Evolutionary conservation across 108 stramenopile species (phyloP), one percentile per base, ranked within the genome.

Genomic region (Skeletonema costatum): DNA sequence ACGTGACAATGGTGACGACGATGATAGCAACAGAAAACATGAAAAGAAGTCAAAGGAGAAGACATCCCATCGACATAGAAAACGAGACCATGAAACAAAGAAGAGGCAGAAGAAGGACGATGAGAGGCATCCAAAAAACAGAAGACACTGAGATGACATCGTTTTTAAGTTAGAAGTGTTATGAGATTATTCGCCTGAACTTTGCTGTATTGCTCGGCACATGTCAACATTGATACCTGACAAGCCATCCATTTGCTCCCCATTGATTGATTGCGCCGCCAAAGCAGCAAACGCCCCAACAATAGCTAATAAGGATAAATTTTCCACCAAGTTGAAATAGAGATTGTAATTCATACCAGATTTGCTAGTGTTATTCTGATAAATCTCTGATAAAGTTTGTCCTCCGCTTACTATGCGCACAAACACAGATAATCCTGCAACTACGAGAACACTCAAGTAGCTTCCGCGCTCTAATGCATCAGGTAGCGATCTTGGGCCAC

Each of bases 381-480:
- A 46, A 77, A 65, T 12, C 59, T 25, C 58, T 48, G 78, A 39
- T 58, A 66, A 9, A 46, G 13, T 30, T 48, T 53, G 25, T 69
- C 75, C 53, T 36, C 71, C 36, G n/a, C 76, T 77, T 3, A 85
- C 85, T n/a, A 85, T 83, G 32, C 87, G 73, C 17, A 58, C 51
- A 58, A 88, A 88, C 5, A 88, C 50, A 2, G 77, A 68, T 4
- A 70, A 36, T 17, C 87, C 87, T 10, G 87, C 78, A 21, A 73
- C 61, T 4, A 81, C 75, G 16, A 88, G 60, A 4, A 85, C 82
- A 4, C 85, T 82, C 61, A 83, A 73, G 60, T 88, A 88, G 14
- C 82, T 83, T 32, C 82, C 68, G 16, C 87, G 60, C 67, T 88
- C 87, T 42, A 88, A 44, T 11, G 75, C 44, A 68, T 88, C 85